Conservation (phyloP, 345 rosid genomes). For the Jatropha curcas region DNA sequence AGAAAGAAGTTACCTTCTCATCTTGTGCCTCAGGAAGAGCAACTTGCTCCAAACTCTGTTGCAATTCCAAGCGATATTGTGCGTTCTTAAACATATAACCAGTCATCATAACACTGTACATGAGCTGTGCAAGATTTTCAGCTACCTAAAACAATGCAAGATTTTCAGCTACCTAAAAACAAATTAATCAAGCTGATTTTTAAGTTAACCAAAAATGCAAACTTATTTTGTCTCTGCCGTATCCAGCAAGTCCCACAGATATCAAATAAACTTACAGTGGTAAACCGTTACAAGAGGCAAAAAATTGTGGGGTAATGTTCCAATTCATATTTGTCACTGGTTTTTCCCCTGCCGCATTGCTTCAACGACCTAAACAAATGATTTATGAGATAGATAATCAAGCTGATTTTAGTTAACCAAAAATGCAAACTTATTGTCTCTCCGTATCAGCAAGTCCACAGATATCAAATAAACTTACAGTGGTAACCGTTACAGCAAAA, state of each 20-base stretch:
- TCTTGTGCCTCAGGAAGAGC: constrained; percentile 81
- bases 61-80: constrained; percentile 85
- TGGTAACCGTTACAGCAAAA: constrained; percentile 72
- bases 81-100: constrained; percentile 97
- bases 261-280: constrained; percentile 60
- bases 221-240: not conserved
- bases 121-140: constrained; percentile 95
- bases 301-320: constrained; percentile 94
- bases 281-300: constrained; percentile 71
- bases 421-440: not conserved
- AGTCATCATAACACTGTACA: constrained; percentile 95
- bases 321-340: constrained; percentile 95
- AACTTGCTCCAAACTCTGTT: constrained; percentile 85
- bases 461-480: constrained; percentile 52
- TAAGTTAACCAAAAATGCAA: constrained; percentile 1
- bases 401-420: constrained; percentile 6
- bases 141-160: constrained; percentile 84
- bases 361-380: no score
- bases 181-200: constrained; percentile 8
- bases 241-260: not conserved
- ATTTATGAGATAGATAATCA: not conserved
- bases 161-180: no score
- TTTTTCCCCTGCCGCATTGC: constrained; percentile 97
- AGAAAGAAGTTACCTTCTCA: constrained; percentile 44
- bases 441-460: not conserved